A percentile compares a stretch with the other conserved stretches of the same genome.
Conservation (phyloP, 352 stramenopile species). For the Phytophthora pinifolia region DNA sequence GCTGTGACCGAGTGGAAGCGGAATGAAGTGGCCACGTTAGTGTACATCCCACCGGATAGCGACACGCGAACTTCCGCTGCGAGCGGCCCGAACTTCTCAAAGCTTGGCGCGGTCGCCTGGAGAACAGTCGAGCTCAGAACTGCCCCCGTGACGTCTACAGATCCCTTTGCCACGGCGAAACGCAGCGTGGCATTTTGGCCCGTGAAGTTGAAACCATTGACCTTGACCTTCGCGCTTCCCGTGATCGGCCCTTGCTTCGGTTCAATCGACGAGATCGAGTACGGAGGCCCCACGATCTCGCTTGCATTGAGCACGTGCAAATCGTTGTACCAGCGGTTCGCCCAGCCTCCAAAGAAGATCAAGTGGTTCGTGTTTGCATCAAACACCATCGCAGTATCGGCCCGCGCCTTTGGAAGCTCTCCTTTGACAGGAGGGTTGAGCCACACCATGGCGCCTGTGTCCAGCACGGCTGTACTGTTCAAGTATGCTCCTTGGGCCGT, state of each 20-base stretch:
- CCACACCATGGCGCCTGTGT: constrained; percentile 89
- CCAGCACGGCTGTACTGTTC: constrained; percentile 91
- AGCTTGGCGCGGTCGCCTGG: constrained; percentile 91
- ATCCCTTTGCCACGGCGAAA: constrained; percentile 94
- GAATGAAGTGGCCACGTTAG: constrained; percentile 86
- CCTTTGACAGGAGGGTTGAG: constrained; percentile 60
- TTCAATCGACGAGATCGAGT: constrained; percentile 92
- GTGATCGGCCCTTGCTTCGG: constrained; percentile 94
- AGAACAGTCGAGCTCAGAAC: constrained; percentile 88
- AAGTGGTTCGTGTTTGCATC: constrained; percentile 89
- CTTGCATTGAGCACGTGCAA: constrained; percentile 92
- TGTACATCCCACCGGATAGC: constrained; percentile 91
- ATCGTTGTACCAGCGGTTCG: constrained; percentile 95
- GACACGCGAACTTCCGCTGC: constrained; percentile 88
- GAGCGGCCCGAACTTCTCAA: constrained; percentile 93
- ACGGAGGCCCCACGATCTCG: constrained; percentile 95
- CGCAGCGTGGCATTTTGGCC: constrained; percentile 84
- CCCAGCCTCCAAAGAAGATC: constrained; percentile 96
- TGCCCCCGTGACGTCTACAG: constrained; percentile 88
- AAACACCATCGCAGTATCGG: constrained; percentile 94
- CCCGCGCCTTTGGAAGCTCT: constrained; percentile 85
- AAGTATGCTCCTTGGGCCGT: constrained; percentile 88
- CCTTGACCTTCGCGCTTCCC: constrained; percentile 87
- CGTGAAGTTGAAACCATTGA: constrained; percentile 93
- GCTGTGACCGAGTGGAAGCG: constrained; percentile 95